Base-by-base conservation (phyloP, 2,329 filamentous ascomycete genomes). In the Diaporthe citrichinensis region DNA sequence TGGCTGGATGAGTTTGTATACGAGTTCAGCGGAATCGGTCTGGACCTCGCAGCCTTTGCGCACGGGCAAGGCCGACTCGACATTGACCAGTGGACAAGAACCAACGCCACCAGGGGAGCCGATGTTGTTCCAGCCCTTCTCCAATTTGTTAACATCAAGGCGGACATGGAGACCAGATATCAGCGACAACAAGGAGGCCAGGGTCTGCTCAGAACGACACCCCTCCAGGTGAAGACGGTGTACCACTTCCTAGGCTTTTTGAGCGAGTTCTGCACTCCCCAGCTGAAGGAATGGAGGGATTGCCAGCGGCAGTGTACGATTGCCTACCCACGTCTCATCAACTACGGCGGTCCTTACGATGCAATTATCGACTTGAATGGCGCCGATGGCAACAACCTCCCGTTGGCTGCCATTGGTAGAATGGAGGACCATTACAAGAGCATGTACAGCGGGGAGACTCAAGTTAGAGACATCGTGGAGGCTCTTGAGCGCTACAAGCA, bases 381-480 rank as follows among this genome's bases (percentile, higher is more conserved):
- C 59, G 90, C 92, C 79, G 91, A 93, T 28, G 93, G 94, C n/a
- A 98, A 98, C 80, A 89, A 91, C 1, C 89, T 99, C 1, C 93
- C 96, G 0, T 88, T 90, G 28, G 92, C 92, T 31, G 95, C 96
- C 72, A 96, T 98, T 79, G 92, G 90, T 78, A 94, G 95, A 83
- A 99, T 99, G 97, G 96, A 98, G 81, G 95, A 98, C 79, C 93
- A 98, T 78, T 99, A 98, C 84, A 98, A 98, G 84, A 94, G 94
- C 81, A 98, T 99, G 96, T 99, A 99, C 82, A 94, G 95, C 78
- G 94, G 95, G 78, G 95, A 98, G 79, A 92, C 96, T 28, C 93
- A 96, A 77, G 94, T 98, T 25, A 92, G 95, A 73, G 92, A 95
- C 73, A 94, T 99, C 78, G 94, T 99, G 71, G 92, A 94, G 77